Base-by-base conservation (phyloP, 2,329 filamentous ascomycete genomes). In the Arthrobotrys pseudoclavata region DNA sequence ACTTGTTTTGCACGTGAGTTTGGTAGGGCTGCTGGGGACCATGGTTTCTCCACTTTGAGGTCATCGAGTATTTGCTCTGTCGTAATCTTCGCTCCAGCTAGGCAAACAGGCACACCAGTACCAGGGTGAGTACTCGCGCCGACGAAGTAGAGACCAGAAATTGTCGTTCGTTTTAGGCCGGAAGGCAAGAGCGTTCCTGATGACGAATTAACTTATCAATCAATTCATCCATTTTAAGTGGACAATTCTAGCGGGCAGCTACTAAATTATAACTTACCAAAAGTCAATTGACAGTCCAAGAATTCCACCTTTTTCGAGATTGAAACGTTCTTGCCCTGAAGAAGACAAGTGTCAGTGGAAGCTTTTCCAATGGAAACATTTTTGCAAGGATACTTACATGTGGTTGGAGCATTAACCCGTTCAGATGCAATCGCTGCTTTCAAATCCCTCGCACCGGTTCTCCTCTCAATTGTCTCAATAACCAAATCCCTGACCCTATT, bases 121-220 rank as follows among this genome's bases (percentile, higher is more conserved):
- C 91, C 91, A 0, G 91, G 91, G 84, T 94, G 91, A 20, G 91
- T 91, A 81, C 89, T 91, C 0, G 91, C 91, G 37, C 91, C 91
- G 0, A 93, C 91, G 81, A 93, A 93, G 81, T 92, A 92, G 24
- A 90, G 83, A 1, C 85, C 84, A 12, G 84, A 79, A 18, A 90
- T 84, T 4, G 84, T 85, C 3, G 84, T 85, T 85, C 0, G 89
- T 91, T 47, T 85, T 85, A 0, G 90, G 90, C 0, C 90, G 85
- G 85, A 92, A 92, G 37, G 86, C 86, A 0, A 92, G 85, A 13
- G 92, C 90, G 81, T 92, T 92, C 85, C 72, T 76, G 18, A 42
- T 31, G 18, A 48, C 22, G 13, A 69, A 31, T 40, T 5, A 26
- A 20, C 20, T 42, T 60, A 40, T n/a, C 4, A 60, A 42, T 7